Conservation (phyloP, 805 yeast genomes). For the Hyphopichia homilentoma region DNA sequence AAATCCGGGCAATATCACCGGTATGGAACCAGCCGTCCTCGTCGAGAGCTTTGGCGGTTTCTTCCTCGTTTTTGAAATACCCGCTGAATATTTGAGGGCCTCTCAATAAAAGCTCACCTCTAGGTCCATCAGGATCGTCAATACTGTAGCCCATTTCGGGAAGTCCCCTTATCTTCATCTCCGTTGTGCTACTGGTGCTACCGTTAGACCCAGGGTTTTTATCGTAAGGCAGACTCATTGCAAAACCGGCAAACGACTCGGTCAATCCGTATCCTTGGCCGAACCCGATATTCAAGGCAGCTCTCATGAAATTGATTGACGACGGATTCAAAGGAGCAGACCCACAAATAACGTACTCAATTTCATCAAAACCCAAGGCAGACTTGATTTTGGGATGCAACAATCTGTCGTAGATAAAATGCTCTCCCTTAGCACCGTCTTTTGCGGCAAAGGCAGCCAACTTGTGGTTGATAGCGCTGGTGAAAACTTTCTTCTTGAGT, state of each 20-base stretch:
- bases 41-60: conserved; percentile 50
- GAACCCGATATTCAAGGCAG: conserved; percentile 15
- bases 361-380: conserved; percentile 30
- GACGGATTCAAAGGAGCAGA: conserved; percentile 16
- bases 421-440: conserved; percentile 35
- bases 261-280: conserved; percentile 30
- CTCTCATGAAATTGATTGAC: conserved; percentile 15
- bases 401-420: conserved; percentile 30
- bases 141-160: conserved; percentile 10
- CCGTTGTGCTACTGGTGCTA: conserved; percentile 7
- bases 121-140: conserved; percentile 15
- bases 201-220: conserved; percentile 17
- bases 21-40: conserved; percentile 58
- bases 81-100: conserved; percentile 60
- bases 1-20: conserved; percentile 58
- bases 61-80: conserved; percentile 55
- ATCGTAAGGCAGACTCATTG: conserved; percentile 10
- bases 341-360: conserved; percentile 30
- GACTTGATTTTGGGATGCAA: conserved; percentile 32
- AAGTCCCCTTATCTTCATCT: conserved; percentile 9
- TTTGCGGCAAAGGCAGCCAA: conserved; percentile 28
- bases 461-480: conserved; percentile 17
- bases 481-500: conserved; percentile 15
- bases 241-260: conserved; percentile 15
- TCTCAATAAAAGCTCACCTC: conserved; percentile 61